Base-by-base conservation (phyloP, 2,329 filamentous ascomycete genomes). In the Microcyclospora pomicola region DNA sequence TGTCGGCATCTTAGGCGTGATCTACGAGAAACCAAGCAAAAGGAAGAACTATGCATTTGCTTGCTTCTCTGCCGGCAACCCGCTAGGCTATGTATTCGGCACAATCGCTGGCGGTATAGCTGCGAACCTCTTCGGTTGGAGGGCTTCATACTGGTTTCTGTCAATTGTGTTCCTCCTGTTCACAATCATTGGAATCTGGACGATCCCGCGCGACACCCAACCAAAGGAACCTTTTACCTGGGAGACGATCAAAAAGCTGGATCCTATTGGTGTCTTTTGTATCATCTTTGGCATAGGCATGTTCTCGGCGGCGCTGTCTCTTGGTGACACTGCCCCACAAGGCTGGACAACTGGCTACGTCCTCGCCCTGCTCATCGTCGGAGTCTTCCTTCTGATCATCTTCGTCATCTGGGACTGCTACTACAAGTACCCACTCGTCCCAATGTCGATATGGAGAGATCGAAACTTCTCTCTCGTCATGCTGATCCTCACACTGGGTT, bases 11-110 rank as follows among this genome's bases (percentile, higher is more conserved):
- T 61, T 82, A 0, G 78, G 77, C 11, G 67, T 70, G 0, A 68
- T 75, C 6, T 83, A 83, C 45, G 64, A 67, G n/a, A 64, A 64
- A 47, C 77, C 77, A 0, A 70, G 65, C 9, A 66, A 64, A 40
- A 60, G 75, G n/a, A 79, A 80, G 62, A 80, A 80, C 46, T 61
- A 66, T 43, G 75, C 71, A 0, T 79, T 80, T 52, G 75, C 74
- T 0, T 76, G 73, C 45, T 79, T 79, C 48, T 66, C 62, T 19
- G 69, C 70, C 0, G 72, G 72, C 0, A 75, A 74, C 37, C 71
- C 72, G 0, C 51, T 75, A 1, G 72, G 72, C 0, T 74, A 72
- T 40, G 69, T 73, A 0, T 65, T 69, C 12, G 71, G 71, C 0
- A 71, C 71, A 29, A 71, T 82, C 2, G 64, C 77, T 2, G 72